Conservation (phyloP, 208 protist species). For the Crithidia expoeki region DNA sequence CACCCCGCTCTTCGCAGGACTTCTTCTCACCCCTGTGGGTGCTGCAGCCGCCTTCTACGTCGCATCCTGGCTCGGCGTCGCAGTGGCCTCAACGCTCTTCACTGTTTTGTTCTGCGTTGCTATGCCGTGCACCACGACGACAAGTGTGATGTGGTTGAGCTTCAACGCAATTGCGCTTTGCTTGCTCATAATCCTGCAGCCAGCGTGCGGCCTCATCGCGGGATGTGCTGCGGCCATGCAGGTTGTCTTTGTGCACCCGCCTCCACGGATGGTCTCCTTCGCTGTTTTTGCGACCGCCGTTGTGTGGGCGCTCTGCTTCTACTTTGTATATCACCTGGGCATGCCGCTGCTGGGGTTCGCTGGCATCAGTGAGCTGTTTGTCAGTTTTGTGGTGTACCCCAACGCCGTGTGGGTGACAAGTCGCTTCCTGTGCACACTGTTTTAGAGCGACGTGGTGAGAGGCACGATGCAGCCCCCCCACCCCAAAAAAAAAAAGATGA, state of each 20-base stretch:
- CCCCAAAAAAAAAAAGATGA: too few species aligned
- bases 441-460: not conserved
- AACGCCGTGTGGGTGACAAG: slow-evolving; percentile 60
- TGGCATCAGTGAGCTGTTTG: slow-evolving; percentile 51
- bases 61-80: slow-evolving; percentile 30
- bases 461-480: not conserved
- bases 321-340: slow-evolving; percentile 34
- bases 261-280: slow-evolving; percentile 8
- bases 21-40: slow-evolving; percentile 30
- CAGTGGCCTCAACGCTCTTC: slow-evolving; percentile 9
- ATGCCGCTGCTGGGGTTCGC: slow-evolving; percentile 33
- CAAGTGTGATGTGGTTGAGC: slow-evolving; percentile 45
- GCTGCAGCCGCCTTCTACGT: slow-evolving; percentile 22
- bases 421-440: slow-evolving; percentile 21
- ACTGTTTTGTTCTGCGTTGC: slow-evolving; percentile 17
- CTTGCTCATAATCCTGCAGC: slow-evolving; percentile 61
- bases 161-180: slow-evolving; percentile 62
- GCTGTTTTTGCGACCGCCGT: slow-evolving; percentile 32
- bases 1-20: slow-evolving; percentile 38
- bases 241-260: slow-evolving; percentile 48
- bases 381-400: slow-evolving; percentile 66
- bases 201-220: slow-evolving; percentile 49
- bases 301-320: slow-evolving; percentile 39
- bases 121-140: slow-evolving; percentile 5
- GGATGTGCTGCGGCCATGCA: slow-evolving; percentile 57